These are phyloP conservation scores for Syncephalastrum monosporum DNA, from an alignment of 371 early-diverging fungal species.

Conservation along the genomic window DNA sequence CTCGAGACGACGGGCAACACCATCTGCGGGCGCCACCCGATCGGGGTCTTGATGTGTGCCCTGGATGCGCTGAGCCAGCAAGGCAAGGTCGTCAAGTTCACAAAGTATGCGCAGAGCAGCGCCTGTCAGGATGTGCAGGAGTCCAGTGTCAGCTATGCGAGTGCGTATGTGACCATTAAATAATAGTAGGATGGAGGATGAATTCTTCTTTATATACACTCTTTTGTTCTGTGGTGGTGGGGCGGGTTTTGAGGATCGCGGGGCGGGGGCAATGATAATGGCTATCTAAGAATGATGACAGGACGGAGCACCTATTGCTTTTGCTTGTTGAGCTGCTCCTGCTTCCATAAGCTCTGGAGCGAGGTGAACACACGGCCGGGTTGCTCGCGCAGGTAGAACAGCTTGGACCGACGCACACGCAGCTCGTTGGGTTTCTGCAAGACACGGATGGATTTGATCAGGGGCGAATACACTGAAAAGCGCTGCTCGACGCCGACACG, in stretches of 20 bases:
- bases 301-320: not conserved
- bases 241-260: too few relatives aligned
- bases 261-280: too few relatives aligned
- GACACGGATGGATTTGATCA: slow-evolving; percentile 75
- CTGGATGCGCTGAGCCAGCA: slow-evolving; percentile 29
- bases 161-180: slow-evolving; percentile 27
- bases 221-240: too few relatives aligned
- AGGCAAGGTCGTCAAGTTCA: slow-evolving; percentile 43
- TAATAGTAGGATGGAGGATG: not conserved
- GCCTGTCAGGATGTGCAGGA: slow-evolving; percentile 48
- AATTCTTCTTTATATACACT: too few relatives aligned
- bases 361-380: slow-evolving; percentile 72
- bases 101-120: slow-evolving; percentile 87
- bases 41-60: slow-evolving; percentile 76
- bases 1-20: slow-evolving; percentile 80
- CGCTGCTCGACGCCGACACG: slow-evolving; percentile 84
- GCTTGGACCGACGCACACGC: slow-evolving; percentile 74
- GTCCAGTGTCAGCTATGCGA: slow-evolving; percentile 79
- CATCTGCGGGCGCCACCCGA: slow-evolving; percentile 93
- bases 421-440: slow-evolving; percentile 59
- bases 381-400: slow-evolving; percentile 78
- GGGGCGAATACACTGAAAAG: slow-evolving; percentile 79
- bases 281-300: too few relatives aligned
- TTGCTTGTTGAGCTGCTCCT: slow-evolving; percentile 42
- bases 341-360: slow-evolving; percentile 56